These are phyloP conservation scores for Aspergillus aculeatus DNA, from an alignment of 2,329 filamentous ascomycete genomes.

Conservation along the genomic window DNA sequence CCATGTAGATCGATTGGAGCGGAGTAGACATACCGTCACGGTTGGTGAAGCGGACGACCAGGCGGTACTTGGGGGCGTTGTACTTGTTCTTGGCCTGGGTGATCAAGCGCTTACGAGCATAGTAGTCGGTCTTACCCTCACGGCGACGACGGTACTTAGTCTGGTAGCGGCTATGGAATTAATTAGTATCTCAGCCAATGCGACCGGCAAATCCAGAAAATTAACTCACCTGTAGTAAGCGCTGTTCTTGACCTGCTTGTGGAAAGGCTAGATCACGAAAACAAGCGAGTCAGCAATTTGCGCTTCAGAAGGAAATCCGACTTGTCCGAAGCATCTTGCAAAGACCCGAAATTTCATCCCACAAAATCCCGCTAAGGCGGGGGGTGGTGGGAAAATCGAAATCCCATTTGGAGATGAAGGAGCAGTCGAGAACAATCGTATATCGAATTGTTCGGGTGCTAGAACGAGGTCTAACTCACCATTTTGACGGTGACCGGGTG, in stretches of 20 bases:
- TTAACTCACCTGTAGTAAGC: slow-evolving; percentile 91
- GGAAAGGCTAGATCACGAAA: slow-evolving; percentile 65
- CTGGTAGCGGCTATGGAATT: slow-evolving; percentile 78
- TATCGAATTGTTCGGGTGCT: neutral
- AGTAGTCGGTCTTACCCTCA: slow-evolving; percentile 99
- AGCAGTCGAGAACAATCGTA: neutral
- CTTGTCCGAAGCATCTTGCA: slow-evolving; percentile 97
- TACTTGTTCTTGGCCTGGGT: slow-evolving; percentile 99
- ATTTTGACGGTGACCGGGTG: slow-evolving; percentile 44
- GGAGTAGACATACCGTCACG: slow-evolving; percentile 42
- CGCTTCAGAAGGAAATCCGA: slow-evolving; percentile 74
- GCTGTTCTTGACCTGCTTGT: slow-evolving; percentile 95
- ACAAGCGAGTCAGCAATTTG: slow-evolving; percentile 98
- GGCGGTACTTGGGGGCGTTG: slow-evolving; percentile 99
- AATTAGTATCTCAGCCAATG: slow-evolving; percentile 11
- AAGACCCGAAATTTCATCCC: slow-evolving; percentile 59
- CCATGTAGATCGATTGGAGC: too few relatives aligned
- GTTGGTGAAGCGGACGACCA: slow-evolving; percentile 99
- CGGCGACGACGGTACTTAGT: slow-evolving; percentile 99
- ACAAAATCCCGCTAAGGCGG: slow-evolving; percentile 6
- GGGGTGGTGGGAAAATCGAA: neutral
- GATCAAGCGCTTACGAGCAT: slow-evolving; percentile 98
- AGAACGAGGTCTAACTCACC: slow-evolving; percentile 32
- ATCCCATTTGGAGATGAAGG: slow-evolving; percentile 5
- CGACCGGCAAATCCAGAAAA: neutral